These are phyloP conservation scores for Plasmodiophora brassicae DNA, from an alignment of 208 protist species.

Conservation along the genomic window DNA sequence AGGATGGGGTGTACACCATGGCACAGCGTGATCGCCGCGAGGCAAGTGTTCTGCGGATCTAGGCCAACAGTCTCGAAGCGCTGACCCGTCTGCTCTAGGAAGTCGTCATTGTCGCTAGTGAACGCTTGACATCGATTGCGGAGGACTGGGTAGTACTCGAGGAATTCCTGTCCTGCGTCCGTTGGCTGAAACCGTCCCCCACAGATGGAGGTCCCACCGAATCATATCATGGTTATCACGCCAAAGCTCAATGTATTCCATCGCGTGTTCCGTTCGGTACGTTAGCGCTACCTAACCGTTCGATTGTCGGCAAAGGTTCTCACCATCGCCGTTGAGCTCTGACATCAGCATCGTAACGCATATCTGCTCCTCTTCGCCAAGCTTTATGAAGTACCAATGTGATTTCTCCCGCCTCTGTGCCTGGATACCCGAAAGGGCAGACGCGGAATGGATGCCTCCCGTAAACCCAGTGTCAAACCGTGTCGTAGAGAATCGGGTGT, in stretches of 20 bases:
- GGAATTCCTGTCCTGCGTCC: not conserved
- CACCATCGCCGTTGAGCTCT: not conserved
- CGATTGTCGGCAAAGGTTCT: no score
- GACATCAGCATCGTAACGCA: no score
- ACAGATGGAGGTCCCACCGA: conserved; percentile 17
- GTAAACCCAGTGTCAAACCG: no score
- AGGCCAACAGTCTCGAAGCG: not conserved
- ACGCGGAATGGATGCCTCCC: no score
- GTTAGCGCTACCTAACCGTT: not conserved
- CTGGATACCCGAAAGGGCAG: no score
- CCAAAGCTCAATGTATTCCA: not conserved
- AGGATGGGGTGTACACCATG: not conserved
- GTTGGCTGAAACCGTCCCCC: not conserved
- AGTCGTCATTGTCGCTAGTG: not conserved
- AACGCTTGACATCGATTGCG: not conserved
- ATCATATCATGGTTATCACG: conserved; percentile 7
- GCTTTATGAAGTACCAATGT: no score
- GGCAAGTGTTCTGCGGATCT: not conserved
- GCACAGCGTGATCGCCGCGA: not conserved
- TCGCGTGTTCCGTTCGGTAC: not conserved
- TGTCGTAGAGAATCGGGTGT: no score
- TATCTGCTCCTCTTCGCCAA: no score
- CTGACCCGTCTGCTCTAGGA: not conserved
- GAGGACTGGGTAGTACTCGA: not conserved
- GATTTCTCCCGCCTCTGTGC: no score